Evolutionary conservation across 768 basidiomycete genomes (phyloP).

Genomic region (Russula virescens): DNA sequence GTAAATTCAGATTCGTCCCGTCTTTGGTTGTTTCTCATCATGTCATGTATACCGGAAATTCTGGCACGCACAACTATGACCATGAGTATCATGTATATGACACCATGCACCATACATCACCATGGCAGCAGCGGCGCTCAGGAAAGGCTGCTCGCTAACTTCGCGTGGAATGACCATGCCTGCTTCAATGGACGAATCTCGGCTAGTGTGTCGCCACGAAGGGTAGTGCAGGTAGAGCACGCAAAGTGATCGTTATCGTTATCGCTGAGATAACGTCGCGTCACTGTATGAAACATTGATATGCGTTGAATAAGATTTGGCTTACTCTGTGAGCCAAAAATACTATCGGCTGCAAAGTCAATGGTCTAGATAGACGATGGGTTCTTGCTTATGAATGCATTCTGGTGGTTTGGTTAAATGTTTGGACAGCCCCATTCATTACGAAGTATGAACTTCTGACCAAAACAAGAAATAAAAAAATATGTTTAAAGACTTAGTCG

Average conservation of each 20-base stretch:
- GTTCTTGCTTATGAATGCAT: too few species aligned
- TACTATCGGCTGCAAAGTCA: too few species aligned
- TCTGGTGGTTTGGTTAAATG: too few species aligned
- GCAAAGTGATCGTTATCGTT: slow-evolving; percentile 51
- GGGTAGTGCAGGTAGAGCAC: slow-evolving; percentile 57
- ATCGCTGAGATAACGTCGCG: slow-evolving; percentile 33
- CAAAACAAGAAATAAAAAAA: too few species aligned
- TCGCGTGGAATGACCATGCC: neutral
- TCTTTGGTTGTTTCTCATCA: neutral
- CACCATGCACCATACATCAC: neutral
- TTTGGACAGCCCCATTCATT: too few species aligned
- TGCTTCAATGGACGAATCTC: neutral
- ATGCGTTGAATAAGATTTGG: neutral
- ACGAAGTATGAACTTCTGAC: too few species aligned
- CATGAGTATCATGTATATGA: neutral
- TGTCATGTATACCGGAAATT: slow-evolving; percentile 32
- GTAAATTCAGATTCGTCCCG: slow-evolving; percentile 28
- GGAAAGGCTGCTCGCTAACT: neutral
- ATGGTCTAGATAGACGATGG: too few species aligned
- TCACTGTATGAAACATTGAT: neutral
- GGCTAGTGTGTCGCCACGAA: slow-evolving; percentile 36
- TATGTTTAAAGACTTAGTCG: too few species aligned
- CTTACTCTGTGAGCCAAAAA: too few species aligned
- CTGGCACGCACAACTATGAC: neutral
- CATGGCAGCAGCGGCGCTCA: neutral